Conservation (phyloP, 805 yeast genomes). For the Debaryomyces maramus region DNA sequence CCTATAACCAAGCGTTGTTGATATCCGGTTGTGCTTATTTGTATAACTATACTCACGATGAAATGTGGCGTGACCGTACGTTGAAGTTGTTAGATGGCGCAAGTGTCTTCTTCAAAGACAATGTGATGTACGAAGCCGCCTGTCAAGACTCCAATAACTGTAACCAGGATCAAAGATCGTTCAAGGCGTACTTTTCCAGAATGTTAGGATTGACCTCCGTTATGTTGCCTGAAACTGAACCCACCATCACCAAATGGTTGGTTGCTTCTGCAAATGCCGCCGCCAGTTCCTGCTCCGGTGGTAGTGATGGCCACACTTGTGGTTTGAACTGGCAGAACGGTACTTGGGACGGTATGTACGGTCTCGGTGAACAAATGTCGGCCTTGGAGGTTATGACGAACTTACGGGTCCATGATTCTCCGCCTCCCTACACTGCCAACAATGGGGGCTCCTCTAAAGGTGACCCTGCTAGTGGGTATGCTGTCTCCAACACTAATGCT, state of each 20-base stretch:
- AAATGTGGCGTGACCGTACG: slow-evolving; percentile 66
- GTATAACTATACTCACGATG: slow-evolving; percentile 68
- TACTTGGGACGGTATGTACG: slow-evolving; percentile 62
- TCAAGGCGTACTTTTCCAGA: slow-evolving; percentile 80
- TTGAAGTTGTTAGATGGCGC: slow-evolving; percentile 55
- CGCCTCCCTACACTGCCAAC: slow-evolving; percentile 60
- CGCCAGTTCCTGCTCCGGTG: slow-evolving; percentile 71
- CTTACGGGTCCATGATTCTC: slow-evolving; percentile 39
- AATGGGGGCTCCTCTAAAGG: slow-evolving; percentile 75
- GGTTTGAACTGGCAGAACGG: slow-evolving; percentile 63
- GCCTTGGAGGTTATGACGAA: slow-evolving; percentile 66
- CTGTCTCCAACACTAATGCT: slow-evolving; percentile 34
- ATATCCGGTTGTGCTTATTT: slow-evolving; percentile 79
- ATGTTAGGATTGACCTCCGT: slow-evolving; percentile 73
- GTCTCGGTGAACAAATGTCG: slow-evolving; percentile 78
- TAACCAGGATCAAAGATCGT: slow-evolving; percentile 87
- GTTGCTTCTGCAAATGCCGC: slow-evolving; percentile 53
- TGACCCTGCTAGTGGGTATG: slow-evolving; percentile 67
- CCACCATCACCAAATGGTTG: slow-evolving; percentile 46
- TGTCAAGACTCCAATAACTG: slow-evolving; percentile 69
- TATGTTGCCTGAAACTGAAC: slow-evolving; percentile 61
- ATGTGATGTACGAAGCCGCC: slow-evolving; percentile 76
- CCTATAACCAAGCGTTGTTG: slow-evolving; percentile 81
- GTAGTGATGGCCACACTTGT: slow-evolving; percentile 73
- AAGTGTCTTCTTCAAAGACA: slow-evolving; percentile 51